Evolutionary conservation across 2,329 filamentous ascomycete genomes (phyloP).

Genomic region (Talaromyces piceae): DNA sequence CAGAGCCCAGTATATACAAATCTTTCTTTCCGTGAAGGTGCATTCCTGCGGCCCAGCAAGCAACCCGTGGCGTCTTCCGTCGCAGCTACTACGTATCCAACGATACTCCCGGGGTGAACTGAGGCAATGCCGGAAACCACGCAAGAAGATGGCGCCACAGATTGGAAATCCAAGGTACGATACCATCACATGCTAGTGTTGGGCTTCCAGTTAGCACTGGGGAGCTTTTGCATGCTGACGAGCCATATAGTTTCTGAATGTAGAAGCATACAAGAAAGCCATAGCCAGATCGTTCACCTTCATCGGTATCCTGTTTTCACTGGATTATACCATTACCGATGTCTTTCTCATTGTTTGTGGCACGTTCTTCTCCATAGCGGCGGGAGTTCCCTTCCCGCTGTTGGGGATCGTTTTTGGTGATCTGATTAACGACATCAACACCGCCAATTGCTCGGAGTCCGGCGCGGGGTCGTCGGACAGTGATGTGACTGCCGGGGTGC

Average conservation of each 20-base stretch:
- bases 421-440: slow-evolving; percentile 33
- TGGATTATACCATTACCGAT: slow-evolving; percentile 14
- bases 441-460: slow-evolving; percentile 14
- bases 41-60: background rate
- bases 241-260: background rate
- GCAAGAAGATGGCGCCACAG: background rate
- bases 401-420: slow-evolving; percentile 35
- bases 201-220: too few relatives aligned
- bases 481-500: background rate
- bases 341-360: slow-evolving; percentile 16
- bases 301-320: slow-evolving; percentile 10
- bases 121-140: background rate
- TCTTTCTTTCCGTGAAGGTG: background rate
- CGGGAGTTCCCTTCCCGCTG: slow-evolving; percentile 32
- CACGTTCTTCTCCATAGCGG: slow-evolving; percentile 21
- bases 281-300: background rate
- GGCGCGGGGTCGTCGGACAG: background rate
- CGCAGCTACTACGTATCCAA: too few relatives aligned
- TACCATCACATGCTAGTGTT: too few relatives aligned
- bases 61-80: too few relatives aligned
- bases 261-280: background rate
- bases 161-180: background rate
- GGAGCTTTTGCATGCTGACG: background rate
- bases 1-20: background rate
- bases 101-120: background rate